Conservation (phyloP, 495 filamentous ascomycete genomes). For the Aspergillus homomorphus region DNA sequence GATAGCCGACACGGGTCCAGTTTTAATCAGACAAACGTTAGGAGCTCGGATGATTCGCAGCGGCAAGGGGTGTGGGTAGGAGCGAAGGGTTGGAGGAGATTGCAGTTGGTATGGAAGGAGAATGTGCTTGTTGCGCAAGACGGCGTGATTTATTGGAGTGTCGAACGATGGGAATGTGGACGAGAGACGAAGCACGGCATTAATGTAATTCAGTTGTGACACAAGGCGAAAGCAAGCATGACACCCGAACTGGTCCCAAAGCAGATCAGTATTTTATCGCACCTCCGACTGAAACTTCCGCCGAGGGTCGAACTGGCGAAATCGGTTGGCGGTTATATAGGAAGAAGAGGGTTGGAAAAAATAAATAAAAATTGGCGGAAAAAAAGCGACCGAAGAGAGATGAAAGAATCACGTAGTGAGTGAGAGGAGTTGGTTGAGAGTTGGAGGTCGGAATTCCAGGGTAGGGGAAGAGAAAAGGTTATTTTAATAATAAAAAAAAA, state of each 20-base stretch:
- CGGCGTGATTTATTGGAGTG: conserved; percentile 36
- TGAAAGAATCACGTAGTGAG: conserved; percentile 6
- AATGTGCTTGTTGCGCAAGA: conserved; percentile 42
- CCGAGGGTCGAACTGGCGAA: conserved; percentile 8
- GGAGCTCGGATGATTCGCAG: conserved; percentile 35
- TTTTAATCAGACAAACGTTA: conserved; percentile 25
- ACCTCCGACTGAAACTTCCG: conserved; percentile 12
- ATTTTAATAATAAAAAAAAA: conserved; percentile 9
- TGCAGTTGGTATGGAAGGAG: conserved; percentile 31
- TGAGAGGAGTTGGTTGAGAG: conserved; percentile 14
- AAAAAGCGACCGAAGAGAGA: conserved; percentile 6
- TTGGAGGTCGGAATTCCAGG: conserved; percentile 8
- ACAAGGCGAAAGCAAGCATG: conserved; percentile 42
- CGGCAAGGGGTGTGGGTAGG: conserved; percentile 37
- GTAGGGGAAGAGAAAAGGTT: conserved; percentile 10
- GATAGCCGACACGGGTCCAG: conserved; percentile 12
- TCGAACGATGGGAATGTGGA: conserved; percentile 41
- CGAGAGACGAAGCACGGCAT: conserved; percentile 43
- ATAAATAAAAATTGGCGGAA: conserved; percentile 17
- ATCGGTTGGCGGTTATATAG: conserved; percentile 12
- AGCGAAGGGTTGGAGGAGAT: conserved; percentile 26
- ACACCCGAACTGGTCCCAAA: conserved; percentile 27
- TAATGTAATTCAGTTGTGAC: conserved; percentile 44
- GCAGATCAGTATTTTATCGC: conserved; percentile 21
- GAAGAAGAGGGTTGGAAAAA: conserved; percentile 9